Evolutionary conservation across 352 stramenopile species (phyloP), one percentile per base, ranked within the genome.

Genomic region (Globisporangium mamillatum): DNA sequence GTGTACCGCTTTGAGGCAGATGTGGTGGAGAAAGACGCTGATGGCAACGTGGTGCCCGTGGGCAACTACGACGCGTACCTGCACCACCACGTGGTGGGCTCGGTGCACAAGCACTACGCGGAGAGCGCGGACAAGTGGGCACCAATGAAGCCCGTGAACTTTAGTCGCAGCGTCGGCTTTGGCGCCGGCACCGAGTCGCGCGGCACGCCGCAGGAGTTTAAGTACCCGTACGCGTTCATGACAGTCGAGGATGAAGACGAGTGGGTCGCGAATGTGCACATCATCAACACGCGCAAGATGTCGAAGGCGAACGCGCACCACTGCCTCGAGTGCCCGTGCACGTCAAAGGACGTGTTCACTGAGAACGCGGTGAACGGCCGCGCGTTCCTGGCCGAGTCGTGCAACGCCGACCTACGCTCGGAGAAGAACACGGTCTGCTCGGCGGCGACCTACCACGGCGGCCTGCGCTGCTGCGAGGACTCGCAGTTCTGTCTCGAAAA

Each of bases 1-100:
- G 83, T 94, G n/a, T 91, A 91, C 68, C 84, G 82, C 57, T 94
- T 94, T 58, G 76, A 86, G 57, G 86, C 83, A 7, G 86, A 93
- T 32, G 80, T 94, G 5, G 86, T 94, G 44, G 78, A 86, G 78
- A 83, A 88, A 61, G 76, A 78, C 58, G 74, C 77, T n/a, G 75
- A 76, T 6, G 81, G 79, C 20, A 75, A 85, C 22, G 63, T 89
- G 3, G 66, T 89, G n/a, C 70, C 82, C 9, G 80, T 89, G 44
- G 72, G 81, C 9, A 85, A 73, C 10, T 94, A 77, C 67, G 86
- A 94, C 56, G 86, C 86, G 22, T 94, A 94, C 67, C 68, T 94
- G 61, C 86, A 94, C 71, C 86, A 94, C 74, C 85, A 94, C 74
- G 86, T 94, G 7, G 84, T 92, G 34, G 82, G 82, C 24, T 92